These are phyloP conservation scores for Sugiyamaella xylanicola DNA, from an alignment of 1,139 yeast genomes.

Conservation along the genomic window DNA sequence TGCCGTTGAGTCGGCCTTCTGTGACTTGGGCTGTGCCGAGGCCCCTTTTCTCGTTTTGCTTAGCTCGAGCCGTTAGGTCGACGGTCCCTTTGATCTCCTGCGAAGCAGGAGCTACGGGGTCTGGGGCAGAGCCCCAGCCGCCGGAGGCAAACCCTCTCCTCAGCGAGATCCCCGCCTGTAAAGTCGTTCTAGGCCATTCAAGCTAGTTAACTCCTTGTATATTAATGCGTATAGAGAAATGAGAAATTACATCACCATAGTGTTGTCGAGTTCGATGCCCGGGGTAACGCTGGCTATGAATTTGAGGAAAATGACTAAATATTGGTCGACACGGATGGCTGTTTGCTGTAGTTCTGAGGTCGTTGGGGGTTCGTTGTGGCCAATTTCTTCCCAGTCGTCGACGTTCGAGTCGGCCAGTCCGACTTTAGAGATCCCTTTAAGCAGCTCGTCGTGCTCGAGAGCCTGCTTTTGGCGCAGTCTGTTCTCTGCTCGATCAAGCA, in stretches of 20 bases:
- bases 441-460: slow-evolving; percentile 43
- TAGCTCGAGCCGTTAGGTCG: too few relatives aligned
- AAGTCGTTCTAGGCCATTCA: too few relatives aligned
- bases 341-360: slow-evolving; percentile 44
- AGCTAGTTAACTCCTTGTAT: background rate
- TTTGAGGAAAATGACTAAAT: slow-evolving; percentile 82
- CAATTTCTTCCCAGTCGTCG: slow-evolving; percentile 46
- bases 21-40: too few relatives aligned
- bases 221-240: background rate
- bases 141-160: slow-evolving; percentile 5
- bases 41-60: too few relatives aligned
- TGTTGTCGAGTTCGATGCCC: slow-evolving; percentile 93
- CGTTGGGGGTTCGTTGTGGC: slow-evolving; percentile 23
- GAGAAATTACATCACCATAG: slow-evolving; percentile 54
- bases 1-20: too few relatives aligned
- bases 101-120: too few relatives aligned
- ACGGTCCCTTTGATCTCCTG: too few relatives aligned
- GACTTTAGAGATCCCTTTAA: slow-evolving; percentile 47
- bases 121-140: too few relatives aligned
- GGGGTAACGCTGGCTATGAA: slow-evolving; percentile 97
- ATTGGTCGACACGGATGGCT: slow-evolving; percentile 83
- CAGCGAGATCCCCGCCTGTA: background rate
- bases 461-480: slow-evolving; percentile 41
- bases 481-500: slow-evolving; percentile 67
- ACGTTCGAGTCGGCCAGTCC: slow-evolving; percentile 47